These are phyloP conservation scores for Metarhizium brunneum DNA, from an alignment of 2,329 filamentous ascomycete species.

Conservation along the genomic window DNA sequence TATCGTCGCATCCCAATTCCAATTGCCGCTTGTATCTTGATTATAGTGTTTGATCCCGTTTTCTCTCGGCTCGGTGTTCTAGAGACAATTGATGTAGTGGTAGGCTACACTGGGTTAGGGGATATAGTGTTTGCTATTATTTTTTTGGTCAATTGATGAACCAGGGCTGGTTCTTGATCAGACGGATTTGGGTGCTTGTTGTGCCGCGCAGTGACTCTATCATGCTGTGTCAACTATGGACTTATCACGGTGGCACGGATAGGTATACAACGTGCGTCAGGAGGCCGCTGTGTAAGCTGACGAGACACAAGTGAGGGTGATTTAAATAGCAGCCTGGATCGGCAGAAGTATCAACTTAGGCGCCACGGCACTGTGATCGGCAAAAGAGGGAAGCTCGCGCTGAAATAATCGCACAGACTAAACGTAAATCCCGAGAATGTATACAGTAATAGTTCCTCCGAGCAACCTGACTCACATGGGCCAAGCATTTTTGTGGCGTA, in stretches of 20 bases:
- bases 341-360: not conserved
- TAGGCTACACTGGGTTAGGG: not conserved
- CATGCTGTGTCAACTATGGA: not conserved
- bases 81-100: slow-evolving; percentile 1
- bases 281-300: not conserved
- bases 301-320: not conserved
- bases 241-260: no score
- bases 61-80: slow-evolving; percentile 2
- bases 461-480: no score
- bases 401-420: not conserved
- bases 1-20: not conserved
- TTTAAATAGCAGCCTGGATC: not conserved
- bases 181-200: not conserved
- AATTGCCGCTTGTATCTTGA: not conserved
- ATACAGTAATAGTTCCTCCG: no score
- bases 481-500: no score
- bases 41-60: not conserved
- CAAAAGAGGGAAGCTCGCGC: not conserved
- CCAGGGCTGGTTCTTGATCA: not conserved
- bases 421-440: no score
- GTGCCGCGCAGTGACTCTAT: not conserved
- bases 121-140: not conserved
- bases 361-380: not conserved
- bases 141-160: not conserved
- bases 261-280: no score